Percentiles rank a stretch among this genome's conserved stretches.
Evolutionary conservation across 345 rosid genomes (phyloP).

Genomic region (Euphorbia pulcherrima): DNA sequence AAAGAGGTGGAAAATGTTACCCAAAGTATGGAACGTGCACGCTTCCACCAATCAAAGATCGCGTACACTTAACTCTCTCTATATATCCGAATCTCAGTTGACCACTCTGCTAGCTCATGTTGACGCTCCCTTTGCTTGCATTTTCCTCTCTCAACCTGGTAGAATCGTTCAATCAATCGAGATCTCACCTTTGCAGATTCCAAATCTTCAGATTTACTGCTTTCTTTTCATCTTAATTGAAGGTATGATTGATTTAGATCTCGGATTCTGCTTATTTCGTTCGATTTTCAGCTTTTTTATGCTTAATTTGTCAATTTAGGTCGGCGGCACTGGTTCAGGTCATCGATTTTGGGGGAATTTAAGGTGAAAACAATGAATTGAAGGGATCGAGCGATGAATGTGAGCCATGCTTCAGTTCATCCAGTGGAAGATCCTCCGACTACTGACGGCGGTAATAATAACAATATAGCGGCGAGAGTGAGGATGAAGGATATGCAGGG

Average conservation of each 20-base stretch:
- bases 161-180: constrained; percentile 10
- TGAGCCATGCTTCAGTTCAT: constrained; percentile 79
- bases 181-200: background rate
- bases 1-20: background rate
- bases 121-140: constrained; percentile 6
- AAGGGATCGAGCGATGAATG: constrained; percentile 51
- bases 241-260: constrained; percentile 12
- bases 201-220: background rate
- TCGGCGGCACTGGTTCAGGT: background rate
- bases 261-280: background rate
- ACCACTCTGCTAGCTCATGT: background rate
- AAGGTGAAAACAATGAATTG: constrained; percentile 31
- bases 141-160: background rate
- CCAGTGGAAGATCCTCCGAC: constrained; percentile 65
- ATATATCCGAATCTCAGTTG: constrained; percentile 2
- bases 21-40: background rate
- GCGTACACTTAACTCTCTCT: background rate
- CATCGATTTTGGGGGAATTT: background rate
- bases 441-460: constrained; percentile 42
- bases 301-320: background rate
- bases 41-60: constrained; percentile 1
- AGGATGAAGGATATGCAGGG: constrained; percentile 74
- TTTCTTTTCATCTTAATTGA: background rate
- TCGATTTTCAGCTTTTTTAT: background rate
- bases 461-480: constrained; percentile 35